Evolutionary conservation across 208 protist genomes (phyloP), one percentile per base, ranked within the genome.

Genomic region (Leishmania martiniquensis): DNA sequence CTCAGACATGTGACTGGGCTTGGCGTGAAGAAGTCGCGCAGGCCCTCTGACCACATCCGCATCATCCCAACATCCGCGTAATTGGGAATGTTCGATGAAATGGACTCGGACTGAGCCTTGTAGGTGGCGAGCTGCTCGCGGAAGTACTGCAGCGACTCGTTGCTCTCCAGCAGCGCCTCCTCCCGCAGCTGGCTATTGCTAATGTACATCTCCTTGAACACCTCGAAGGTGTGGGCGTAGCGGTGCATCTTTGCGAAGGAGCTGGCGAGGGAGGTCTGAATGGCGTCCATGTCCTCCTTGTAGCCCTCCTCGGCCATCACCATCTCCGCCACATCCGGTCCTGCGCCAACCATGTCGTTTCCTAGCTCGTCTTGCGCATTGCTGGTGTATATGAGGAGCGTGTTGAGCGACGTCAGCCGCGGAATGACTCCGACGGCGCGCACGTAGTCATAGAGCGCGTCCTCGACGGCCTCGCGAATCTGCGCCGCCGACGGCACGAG

Each of bases 1-100:
- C 91, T 78, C n/a, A 99, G 82, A 80, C 96, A 98, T 22, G 62
- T 32, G 25, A 93, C 73, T 32, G 97, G 97, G 74, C 94, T 98
- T 34, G 98, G 98, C 52, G 87, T 88, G 72, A 99, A 96, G 67
- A 93, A 91, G 51, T 97, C 94, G 34, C 97, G 95, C 44, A 99
- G 86, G 22, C 74, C 81, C 68, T 95, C 88, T 1, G 87, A 96
- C 75, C 93, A 84, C 37, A 98, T 95, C 7, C 77, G 84, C 77
- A 98, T 91, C 54, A 98, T 92, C n/a, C 90, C 96, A 29, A 98
- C 90, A 66, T 96, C 89, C 55, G 92, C 91, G 71, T 77, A 88
- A 82, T 89, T 95, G 7, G 93, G 94, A 73, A 98, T 98, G 70
- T 91, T 91, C 66, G 78, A 90, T 17, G 89, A 89, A 67, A 99